phyloP scores from a whole-genome alignment of 2,329 filamentous ascomycete genomes.

The Fusarium aywerte region DNA sequence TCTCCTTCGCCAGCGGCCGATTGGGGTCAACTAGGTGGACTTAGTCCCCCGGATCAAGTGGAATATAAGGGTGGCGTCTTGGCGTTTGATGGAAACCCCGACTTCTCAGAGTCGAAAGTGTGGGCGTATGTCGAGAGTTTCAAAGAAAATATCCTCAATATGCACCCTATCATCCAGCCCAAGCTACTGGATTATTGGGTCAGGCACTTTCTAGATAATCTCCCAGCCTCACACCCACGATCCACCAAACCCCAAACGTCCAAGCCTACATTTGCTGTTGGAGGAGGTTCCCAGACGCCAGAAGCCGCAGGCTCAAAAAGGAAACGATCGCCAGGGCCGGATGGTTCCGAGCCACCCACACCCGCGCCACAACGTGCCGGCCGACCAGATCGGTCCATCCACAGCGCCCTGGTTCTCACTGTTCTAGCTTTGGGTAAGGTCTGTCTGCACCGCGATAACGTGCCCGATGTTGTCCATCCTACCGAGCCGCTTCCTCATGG shows the following conservation, averaged over 20 bases:
- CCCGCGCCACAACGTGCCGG: conserved; percentile 54
- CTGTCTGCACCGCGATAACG: conserved; percentile 65
- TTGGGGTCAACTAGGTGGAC: conserved; percentile 68
- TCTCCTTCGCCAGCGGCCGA: conserved; percentile 65
- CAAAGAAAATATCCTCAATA: conserved; percentile 70
- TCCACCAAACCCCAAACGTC: conserved; percentile 46
- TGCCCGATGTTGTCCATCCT: conserved; percentile 66
- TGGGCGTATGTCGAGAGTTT: conserved; percentile 66
- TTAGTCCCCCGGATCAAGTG: conserved; percentile 57
- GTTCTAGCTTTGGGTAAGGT: conserved; percentile 90
- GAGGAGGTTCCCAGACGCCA: conserved; percentile 41
- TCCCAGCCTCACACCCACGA: conserved; percentile 52
- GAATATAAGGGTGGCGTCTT: conserved; percentile 54
- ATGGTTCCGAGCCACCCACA: conserved; percentile 50
- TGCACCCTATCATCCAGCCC: conserved; percentile 71
- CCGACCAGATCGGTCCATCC: conserved; percentile 72
- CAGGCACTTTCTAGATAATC: conserved; percentile 61
- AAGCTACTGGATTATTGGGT: conserved; percentile 64
- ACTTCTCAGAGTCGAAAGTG: conserved; percentile 64
- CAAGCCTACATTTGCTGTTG: conserved; percentile 51
- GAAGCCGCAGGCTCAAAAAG: conserved; percentile 59
- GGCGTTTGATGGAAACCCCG: conserved; percentile 61
- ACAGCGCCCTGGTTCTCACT: conserved; percentile 83
- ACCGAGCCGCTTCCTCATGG: conserved; percentile 49
- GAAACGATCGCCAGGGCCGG: conserved; percentile 63